phyloP scores from a whole-genome alignment of 805 yeast species.

The Kluyveromyces aestuarii region DNA sequence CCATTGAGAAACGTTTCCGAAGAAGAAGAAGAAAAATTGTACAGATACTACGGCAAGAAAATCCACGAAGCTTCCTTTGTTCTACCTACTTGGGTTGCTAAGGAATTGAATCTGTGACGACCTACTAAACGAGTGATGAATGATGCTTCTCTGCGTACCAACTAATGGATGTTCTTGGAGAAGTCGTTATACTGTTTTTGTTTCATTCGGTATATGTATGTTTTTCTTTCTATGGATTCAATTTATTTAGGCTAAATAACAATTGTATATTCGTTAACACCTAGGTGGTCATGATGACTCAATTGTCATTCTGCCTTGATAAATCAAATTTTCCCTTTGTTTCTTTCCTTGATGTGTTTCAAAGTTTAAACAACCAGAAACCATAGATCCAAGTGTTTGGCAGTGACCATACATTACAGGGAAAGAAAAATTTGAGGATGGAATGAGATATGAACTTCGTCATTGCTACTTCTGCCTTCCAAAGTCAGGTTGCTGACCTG shows the following conservation, averaged over 20 bases:
- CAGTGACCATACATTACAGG: too few species aligned
- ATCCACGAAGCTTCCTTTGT: constrained; percentile 87
- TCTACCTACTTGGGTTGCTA: constrained; percentile 83
- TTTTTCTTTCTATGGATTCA: background rate
- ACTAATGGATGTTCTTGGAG: background rate
- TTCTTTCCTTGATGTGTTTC: background rate
- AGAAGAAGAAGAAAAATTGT: constrained; percentile 53
- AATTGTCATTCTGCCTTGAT: background rate
- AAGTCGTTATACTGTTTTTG: background rate
- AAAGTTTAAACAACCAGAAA: too few species aligned
- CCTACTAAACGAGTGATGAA: background rate
- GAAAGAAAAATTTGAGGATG: too few species aligned
- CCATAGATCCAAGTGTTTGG: too few species aligned
- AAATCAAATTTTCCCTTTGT: background rate
- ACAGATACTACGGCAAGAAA: constrained; percentile 73
- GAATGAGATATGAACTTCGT: constrained; percentile 7
- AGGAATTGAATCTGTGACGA: constrained; percentile 31
- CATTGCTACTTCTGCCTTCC: constrained; percentile 21
- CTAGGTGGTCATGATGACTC: background rate
- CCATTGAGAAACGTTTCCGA: constrained; percentile 61
- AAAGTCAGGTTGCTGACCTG: constrained; percentile 24
- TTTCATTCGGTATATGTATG: background rate
- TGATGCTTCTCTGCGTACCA: too few species aligned
- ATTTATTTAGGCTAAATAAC: background rate
- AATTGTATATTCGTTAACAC: too few species aligned